Evolutionary conservation across 257 asterid species (phyloP).

Genomic region (Solanum sitiens): DNA sequence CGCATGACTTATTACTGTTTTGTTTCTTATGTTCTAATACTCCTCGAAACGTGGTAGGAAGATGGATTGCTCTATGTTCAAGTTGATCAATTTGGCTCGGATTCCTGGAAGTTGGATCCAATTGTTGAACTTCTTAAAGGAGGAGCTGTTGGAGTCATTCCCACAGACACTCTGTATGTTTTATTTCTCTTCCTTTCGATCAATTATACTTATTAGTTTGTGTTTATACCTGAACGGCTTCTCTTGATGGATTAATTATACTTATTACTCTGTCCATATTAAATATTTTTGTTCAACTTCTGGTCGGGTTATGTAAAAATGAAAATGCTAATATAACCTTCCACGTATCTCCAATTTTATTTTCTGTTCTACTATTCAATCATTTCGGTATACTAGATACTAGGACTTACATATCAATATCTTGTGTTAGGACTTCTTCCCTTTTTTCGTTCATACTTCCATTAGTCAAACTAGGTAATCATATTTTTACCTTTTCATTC

Average conservation of each 20-base stretch:
- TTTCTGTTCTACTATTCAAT: not conserved
- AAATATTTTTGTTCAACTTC: not conserved
- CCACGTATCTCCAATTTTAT: not conserved
- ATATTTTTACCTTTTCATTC: not conserved
- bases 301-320: not conserved
- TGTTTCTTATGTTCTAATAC: not conserved
- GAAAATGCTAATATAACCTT: not conserved
- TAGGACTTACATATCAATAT: not conserved
- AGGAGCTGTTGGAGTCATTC: conserved; percentile 98
- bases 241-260: not conserved
- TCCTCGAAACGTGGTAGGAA: conserved; percentile 24
- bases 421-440: not conserved
- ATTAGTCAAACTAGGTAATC: not conserved
- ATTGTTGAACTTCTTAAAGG: conserved; percentile 59
- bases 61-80: conserved; percentile 52
- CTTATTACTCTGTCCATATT: not conserved
- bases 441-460: not conserved
- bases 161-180: conserved; percentile 84
- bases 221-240: not conserved
- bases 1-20: not conserved
- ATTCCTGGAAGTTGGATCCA: conserved; percentile 87
- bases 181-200: not conserved
- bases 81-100: conserved; percentile 73
- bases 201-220: not conserved
- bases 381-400: not conserved